Evolutionary conservation across 1,284 basidiomycete genomes (phyloP).

Genomic region (Pascua guehoae): DNA sequence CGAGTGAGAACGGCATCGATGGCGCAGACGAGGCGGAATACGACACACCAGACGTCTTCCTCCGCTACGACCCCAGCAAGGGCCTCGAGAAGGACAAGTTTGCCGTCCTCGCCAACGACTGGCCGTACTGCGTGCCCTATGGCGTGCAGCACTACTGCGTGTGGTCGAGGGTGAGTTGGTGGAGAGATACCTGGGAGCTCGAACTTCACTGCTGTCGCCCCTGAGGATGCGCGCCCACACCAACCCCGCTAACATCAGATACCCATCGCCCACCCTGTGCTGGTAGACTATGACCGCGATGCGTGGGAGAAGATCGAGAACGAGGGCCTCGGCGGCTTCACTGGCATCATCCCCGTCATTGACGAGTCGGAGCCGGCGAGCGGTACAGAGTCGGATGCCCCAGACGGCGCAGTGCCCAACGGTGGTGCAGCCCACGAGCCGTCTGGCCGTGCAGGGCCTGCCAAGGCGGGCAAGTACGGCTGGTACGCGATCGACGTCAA

Average conservation of each 20-base stretch:
- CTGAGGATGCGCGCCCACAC: no score
- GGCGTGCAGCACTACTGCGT: conserved; percentile 45
- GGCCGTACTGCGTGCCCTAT: conserved; percentile 46
- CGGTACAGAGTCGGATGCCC: no score
- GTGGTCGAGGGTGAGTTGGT: conserved; percentile 41
- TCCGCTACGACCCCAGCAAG: conserved; percentile 23
- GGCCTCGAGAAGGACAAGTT: conserved; percentile 33
- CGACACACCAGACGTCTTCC: conserved; percentile 19
- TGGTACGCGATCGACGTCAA: conserved; percentile 36
- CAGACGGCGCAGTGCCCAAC: neutral
- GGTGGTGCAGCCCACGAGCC: neutral
- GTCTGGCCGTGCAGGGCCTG: conserved; percentile 5
- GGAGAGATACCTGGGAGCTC: no score
- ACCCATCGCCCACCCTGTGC: conserved; percentile 41
- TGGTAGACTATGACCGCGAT: conserved; percentile 34
- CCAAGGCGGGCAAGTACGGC: conserved; percentile 7
- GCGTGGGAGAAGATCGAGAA: conserved; percentile 38
- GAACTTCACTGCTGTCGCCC: no score
- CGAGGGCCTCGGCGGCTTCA: conserved; percentile 44
- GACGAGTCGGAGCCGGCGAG: neutral
- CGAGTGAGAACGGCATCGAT: neutral
- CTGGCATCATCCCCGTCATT: conserved; percentile 31
- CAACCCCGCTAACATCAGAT: conserved; percentile 19
- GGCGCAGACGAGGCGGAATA: conserved; percentile 1
- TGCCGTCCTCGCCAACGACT: conserved; percentile 46